Evolutionary conservation across 2,329 filamentous ascomycete genomes (phyloP).

Genomic region (Graphilbum fragrans): DNA sequence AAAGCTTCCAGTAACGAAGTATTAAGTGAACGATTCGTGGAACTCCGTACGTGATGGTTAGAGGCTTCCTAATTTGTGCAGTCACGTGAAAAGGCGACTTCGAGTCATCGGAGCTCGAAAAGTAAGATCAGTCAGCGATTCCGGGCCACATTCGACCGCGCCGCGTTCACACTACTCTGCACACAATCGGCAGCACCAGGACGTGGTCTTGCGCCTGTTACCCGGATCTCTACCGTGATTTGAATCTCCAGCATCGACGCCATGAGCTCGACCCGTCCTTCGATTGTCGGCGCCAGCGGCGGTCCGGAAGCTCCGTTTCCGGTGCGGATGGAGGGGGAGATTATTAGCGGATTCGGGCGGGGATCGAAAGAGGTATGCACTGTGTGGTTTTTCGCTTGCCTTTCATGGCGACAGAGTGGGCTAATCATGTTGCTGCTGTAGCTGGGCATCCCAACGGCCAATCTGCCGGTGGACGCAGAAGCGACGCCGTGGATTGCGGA

Average conservation of each 20-base stretch:
- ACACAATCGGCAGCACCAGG: too few species aligned
- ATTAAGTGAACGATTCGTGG: too few species aligned
- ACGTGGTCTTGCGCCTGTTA: neutral
- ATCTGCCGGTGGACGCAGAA: conserved; percentile 62
- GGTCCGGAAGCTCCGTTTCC: conserved; percentile 74
- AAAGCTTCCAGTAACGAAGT: too few species aligned
- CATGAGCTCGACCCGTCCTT: conserved; percentile 37
- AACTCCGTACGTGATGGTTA: too few species aligned
- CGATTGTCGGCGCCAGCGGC: conserved; percentile 58
- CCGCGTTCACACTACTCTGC: too few species aligned
- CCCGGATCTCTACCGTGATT: neutral
- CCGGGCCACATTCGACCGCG: too few species aligned
- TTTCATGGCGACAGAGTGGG: neutral
- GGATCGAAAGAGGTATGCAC: conserved; percentile 73
- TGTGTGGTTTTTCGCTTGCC: neutral
- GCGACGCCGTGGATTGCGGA: conserved; percentile 47
- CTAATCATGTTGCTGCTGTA: conserved; percentile 20
- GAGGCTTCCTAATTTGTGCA: too few species aligned
- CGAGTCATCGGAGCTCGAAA: too few species aligned
- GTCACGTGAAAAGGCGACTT: too few species aligned
- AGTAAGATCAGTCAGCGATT: too few species aligned
- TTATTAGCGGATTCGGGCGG: conserved; percentile 86
- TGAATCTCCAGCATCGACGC: neutral
- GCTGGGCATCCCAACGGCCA: conserved; percentile 94
- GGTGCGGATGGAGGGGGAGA: conserved; percentile 68